Conservation (phyloP, 257 asterid genomes). For the Osmanthus fragrans region DNA sequence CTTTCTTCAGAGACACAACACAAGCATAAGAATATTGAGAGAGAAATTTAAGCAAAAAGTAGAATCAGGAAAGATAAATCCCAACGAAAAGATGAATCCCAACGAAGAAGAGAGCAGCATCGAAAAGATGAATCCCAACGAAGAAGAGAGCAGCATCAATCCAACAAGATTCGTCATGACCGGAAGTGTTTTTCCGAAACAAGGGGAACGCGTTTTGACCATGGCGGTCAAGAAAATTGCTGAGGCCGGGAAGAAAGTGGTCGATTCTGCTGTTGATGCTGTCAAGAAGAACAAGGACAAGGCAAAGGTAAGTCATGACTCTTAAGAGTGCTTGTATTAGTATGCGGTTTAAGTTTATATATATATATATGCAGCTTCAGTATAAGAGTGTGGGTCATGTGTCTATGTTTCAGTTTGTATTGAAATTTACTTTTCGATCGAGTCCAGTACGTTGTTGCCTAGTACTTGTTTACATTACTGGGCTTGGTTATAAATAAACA, state of each 20-base stretch:
- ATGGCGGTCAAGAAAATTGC: conserved; percentile 25
- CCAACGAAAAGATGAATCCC: neutral
- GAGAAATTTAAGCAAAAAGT: too few species aligned
- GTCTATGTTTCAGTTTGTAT: too few species aligned
- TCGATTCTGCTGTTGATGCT: conserved; percentile 22
- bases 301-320: conserved; percentile 18
- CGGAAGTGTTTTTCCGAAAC: conserved; percentile 29
- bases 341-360: too few species aligned
- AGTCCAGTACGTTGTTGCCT: too few species aligned
- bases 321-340: neutral
- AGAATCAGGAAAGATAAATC: neutral
- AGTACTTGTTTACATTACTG: too few species aligned
- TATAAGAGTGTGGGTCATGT: too few species aligned
- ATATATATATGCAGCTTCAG: too few species aligned
- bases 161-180: neutral
- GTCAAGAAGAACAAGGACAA: conserved; percentile 21
- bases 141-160: neutral
- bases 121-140: too few species aligned
- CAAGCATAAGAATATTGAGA: too few species aligned
- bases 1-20: too few species aligned
- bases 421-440: too few species aligned
- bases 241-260: neutral
- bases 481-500: too few species aligned
- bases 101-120: neutral
- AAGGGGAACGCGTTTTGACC: conserved; percentile 26